Conservation (phyloP, 139 green algal genomes). For the Yamagishiella unicocca region DNA sequence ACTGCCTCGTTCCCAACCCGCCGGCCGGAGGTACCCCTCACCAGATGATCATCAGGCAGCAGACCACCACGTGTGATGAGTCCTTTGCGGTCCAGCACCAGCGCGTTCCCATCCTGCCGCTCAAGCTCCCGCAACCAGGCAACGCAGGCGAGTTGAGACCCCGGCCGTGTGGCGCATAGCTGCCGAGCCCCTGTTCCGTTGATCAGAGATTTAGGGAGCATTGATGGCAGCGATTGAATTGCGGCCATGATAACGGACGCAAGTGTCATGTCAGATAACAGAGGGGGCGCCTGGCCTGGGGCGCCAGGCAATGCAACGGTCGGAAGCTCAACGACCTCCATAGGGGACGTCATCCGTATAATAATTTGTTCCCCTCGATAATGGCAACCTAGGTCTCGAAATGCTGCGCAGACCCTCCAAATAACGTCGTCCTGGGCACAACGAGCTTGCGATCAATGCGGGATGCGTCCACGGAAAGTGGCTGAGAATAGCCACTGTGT, state of each 20-base stretch:
- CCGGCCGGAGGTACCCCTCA: too few relatives aligned
- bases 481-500: too few relatives aligned
- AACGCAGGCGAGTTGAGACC: neutral
- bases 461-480: too few relatives aligned
- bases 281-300: neutral
- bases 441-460: too few relatives aligned
- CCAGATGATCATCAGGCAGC: conserved; percentile 25
- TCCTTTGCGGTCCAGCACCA: conserved; percentile 18
- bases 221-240: neutral
- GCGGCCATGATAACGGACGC: neutral
- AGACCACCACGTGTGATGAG: neutral
- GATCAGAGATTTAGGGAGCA: neutral
- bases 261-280: neutral
- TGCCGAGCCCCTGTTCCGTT: neutral
- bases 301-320: neutral
- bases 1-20: too few relatives aligned
- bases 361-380: too few relatives aligned
- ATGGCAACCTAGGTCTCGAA: too few relatives aligned
- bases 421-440: too few relatives aligned
- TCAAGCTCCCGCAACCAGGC: neutral
- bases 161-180: neutral
- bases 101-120: neutral
- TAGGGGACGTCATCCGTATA: conserved; percentile 6
- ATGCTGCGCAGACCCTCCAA: too few relatives aligned
- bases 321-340: neutral